Evolutionary conservation across 805 yeast genomes (phyloP).

Genomic region (Lipomyces yamadae): DNA sequence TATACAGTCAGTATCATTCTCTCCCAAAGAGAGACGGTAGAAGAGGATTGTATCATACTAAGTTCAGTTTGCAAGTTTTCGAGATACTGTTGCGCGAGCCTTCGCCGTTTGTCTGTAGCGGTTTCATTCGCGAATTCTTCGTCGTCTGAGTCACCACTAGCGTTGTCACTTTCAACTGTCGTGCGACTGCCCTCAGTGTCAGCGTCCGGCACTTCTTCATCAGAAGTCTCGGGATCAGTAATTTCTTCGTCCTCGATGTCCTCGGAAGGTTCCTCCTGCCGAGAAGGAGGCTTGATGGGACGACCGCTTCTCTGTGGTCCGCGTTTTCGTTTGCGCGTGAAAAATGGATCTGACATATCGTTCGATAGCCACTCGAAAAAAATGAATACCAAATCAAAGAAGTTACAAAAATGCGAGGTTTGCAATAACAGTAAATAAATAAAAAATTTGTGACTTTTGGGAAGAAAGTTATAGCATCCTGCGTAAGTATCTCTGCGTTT

Average conservation of each 20-base stretch:
- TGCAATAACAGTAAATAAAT: background rate
- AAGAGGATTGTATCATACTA: conserved; percentile 21
- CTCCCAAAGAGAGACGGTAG: background rate
- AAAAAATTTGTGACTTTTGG: background rate
- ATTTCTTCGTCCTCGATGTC: conserved; percentile 39
- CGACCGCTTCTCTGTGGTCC: conserved; percentile 10
- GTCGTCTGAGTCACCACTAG: conserved; percentile 60
- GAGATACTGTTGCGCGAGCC: conserved; percentile 90
- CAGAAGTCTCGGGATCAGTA: conserved; percentile 32
- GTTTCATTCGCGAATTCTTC: conserved; percentile 54
- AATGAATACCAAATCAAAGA: background rate
- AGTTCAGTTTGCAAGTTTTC: conserved; percentile 70
- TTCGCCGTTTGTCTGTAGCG: conserved; percentile 91
- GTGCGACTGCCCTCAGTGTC: conserved; percentile 36
- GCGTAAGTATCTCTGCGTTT: background rate
- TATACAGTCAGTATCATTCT: conserved; percentile 35
- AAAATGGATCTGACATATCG: conserved; percentile 36
- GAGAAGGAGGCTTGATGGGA: conserved; percentile 1
- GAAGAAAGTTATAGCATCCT: conserved; percentile 12
- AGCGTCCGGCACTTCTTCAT: conserved; percentile 21
- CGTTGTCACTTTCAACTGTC: conserved; percentile 39
- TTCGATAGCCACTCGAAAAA: background rate
- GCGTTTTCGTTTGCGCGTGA: conserved; percentile 35
- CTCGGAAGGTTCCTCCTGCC: background rate
- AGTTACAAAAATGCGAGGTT: background rate